Base-by-base conservation (phyloP, 2,329 filamentous ascomycete species). In the Colletotrichum gloeosporioides region DNA sequence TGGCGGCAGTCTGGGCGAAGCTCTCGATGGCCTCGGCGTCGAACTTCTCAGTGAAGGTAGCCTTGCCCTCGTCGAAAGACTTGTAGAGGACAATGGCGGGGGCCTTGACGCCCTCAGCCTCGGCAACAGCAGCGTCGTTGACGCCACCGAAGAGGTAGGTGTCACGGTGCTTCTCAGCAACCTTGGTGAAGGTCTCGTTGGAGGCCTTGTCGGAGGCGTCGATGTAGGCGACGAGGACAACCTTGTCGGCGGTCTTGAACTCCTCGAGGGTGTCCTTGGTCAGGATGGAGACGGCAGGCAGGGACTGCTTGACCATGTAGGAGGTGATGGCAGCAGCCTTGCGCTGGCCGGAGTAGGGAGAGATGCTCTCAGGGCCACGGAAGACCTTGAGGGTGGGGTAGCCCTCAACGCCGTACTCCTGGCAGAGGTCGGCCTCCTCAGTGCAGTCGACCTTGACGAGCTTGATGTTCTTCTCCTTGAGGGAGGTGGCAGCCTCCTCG, bases 311-410 rank as follows among this genome's bases (percentile, higher is more conserved):
- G 86, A 95, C 94, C 97, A 99, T 99, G 91, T 98, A 99, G 31
- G 93, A 93, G 64, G 91, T 90, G 84, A 93, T 93, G 78, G 90
- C 90, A 86, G 92, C 93, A 79, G 96, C 93, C 90, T 99, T 98
- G 86, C 97, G 93, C 87, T 95, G 94, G 84, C 97, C 97, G 82
- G 90, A 90, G 89, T 99, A 99, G 78, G 96, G 94, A 79, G 92
- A 90, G 84, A 95, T 88, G 85, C 94, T 95, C 13, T 98, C 95
- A 59, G 88, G 87, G 81, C 97, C 96, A 82, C 96, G 95, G 96
- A 99, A 99, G 88, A 99, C 92, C 93, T 99, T 99, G 84, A 99
- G 92, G 80, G 97, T 99, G 78, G 97, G 97, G 91, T 99, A 99
- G 79, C 97, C 97, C 90, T 99, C 96, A 59, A 99, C 96, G 78